Evolutionary conservation across 176 grass and related monocot genomes (phyloP), one percentile per base, ranked within the genome.

Genomic region (Secale cereale): DNA sequence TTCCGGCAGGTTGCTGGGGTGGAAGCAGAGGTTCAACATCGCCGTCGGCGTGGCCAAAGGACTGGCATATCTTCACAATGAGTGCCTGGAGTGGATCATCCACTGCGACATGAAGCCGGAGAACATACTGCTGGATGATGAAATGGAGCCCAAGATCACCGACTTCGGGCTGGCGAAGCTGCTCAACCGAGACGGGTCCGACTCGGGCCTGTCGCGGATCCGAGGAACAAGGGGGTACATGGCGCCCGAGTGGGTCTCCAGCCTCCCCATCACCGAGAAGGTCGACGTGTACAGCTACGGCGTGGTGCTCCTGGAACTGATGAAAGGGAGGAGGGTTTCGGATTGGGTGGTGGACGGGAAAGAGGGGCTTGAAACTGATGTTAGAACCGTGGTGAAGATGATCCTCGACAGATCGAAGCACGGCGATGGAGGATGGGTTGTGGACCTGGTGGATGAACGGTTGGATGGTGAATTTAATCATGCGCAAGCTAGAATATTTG

Each of bases 121-220:
- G 40, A 80, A 80, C 78, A 66, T 80, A 31, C 61, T 80, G 37
- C 60, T 80, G 12, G 61, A 75, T 19, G 39, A 48, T 31, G 78
- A 65, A 30, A 65, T 80, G 78, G 78, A 80, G 40, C 78, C 78
- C 26, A 80, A 80, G 61, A 80, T 80, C 40, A 80, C 78, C 39
- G 78, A 80, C 78, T 80, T 80, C 17, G 61, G 61, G 9, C 60
- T 80, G 2, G 39, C 78, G 1, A 80, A 80, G 61, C 60, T 80
- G 16, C 39, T 80, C 7, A 32, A 80, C 10, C 31, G 78, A 48
- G 61, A 48, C 10, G 78, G 37, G 9, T 31, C 60, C 5, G 10
- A 41, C 39, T 66, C 40, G 6, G 61, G 60, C 27, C 2, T 66
- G 39, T 80, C 78, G 3, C 36, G 78, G 40, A 80, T 80, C 60